Evolutionary conservation across 768 basidiomycete species (phyloP).

Genomic region (Phallus indusiatus): DNA sequence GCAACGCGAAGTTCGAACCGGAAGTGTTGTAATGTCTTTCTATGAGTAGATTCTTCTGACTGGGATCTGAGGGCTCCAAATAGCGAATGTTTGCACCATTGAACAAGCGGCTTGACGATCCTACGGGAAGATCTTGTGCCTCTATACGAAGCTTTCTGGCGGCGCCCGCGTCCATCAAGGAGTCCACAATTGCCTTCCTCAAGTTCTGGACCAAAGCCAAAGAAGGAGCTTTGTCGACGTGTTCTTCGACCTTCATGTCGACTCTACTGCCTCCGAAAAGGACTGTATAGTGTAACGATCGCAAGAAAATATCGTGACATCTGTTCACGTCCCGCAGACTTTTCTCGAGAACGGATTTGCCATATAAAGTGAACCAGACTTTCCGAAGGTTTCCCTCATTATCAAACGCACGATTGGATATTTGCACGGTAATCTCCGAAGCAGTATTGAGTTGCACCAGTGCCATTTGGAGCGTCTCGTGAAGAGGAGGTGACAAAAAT

Average conservation of each 20-base stretch:
- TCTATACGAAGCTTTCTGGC: not conserved
- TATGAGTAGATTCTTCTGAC: not conserved
- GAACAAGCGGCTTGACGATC: not conserved
- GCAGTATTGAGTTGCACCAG: not conserved
- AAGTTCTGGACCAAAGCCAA: not conserved
- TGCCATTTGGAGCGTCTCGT: not conserved
- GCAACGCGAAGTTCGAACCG: not conserved
- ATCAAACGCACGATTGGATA: not conserved
- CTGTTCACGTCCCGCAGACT: not conserved
- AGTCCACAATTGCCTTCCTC: not conserved
- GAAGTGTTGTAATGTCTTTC: not conserved
- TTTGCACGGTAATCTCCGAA: not conserved
- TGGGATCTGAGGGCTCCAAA: not conserved
- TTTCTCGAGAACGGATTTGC: not conserved
- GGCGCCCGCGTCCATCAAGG: not conserved
- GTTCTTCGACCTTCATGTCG: not conserved
- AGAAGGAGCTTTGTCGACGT: not conserved
- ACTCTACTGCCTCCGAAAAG: not conserved
- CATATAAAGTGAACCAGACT: not conserved
- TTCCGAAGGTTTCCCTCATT: not conserved
- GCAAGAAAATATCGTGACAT: not conserved
- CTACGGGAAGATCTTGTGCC: not conserved
- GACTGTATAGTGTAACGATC: not conserved
- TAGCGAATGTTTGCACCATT: not conserved
- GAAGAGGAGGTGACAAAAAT: not conserved